Conservation (phyloP, 169 alveolate genomes). For the Neospora caninum region DNA sequence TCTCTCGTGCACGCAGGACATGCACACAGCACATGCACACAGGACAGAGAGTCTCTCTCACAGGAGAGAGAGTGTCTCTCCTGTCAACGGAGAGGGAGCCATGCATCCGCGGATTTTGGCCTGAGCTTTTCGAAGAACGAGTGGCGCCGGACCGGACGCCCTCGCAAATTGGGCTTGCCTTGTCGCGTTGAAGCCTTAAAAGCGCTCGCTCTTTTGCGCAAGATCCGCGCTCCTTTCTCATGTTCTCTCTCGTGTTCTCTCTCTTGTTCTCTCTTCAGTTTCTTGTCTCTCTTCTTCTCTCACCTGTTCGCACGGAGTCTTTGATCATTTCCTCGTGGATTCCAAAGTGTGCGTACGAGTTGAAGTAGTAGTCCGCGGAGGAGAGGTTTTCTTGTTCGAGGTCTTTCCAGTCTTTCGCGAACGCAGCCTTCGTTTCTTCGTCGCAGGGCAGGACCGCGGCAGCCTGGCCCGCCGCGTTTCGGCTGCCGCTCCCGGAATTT, state of each 20-base stretch:
- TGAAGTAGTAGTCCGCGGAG: slow-evolving; percentile 87
- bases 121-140: too few species aligned
- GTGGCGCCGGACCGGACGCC: too few species aligned
- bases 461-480: not conserved
- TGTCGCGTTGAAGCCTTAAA: too few species aligned
- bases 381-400: slow-evolving; percentile 56
- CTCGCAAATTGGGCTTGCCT: too few species aligned
- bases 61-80: too few species aligned
- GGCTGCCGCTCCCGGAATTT: not conserved
- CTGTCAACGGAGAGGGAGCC: too few species aligned
- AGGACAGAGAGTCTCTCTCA: too few species aligned
- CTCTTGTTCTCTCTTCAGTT: not conserved
- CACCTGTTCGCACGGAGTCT: slow-evolving; percentile 94
- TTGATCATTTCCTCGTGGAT: slow-evolving; percentile 98
- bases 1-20: too few species aligned
- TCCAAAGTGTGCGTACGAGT: slow-evolving; percentile 96
- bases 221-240: too few species aligned
- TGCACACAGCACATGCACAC: too few species aligned
- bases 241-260: not conserved
- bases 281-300: not conserved
- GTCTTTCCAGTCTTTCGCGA: slow-evolving; percentile 54
- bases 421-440: slow-evolving; percentile 40
- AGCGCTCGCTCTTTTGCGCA: too few species aligned
- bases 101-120: too few species aligned
- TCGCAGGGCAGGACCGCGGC: slow-evolving; percentile 34